phyloP scores from a whole-genome alignment of 352 stramenopile species.

The Phytophthora kernoviae region DNA sequence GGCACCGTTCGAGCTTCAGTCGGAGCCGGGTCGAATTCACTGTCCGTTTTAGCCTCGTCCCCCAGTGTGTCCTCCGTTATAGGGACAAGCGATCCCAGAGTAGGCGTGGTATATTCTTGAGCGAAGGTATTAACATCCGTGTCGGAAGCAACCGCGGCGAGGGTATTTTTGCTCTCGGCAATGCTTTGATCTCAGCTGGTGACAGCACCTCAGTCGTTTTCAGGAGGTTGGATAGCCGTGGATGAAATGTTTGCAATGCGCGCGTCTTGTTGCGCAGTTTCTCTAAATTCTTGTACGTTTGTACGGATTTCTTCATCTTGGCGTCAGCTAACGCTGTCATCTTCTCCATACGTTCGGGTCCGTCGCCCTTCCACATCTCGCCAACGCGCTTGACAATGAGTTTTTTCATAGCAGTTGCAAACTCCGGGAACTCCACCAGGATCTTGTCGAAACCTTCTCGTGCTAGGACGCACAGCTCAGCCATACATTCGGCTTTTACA shows the following conservation, averaged over 20 bases:
- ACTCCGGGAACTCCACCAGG: constrained; percentile 70
- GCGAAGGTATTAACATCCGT: neutral
- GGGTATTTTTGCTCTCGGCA: constrained; percentile 6
- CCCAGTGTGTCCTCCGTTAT: constrained; percentile 21
- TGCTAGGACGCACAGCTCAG: constrained; percentile 67
- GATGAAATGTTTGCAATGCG: constrained; percentile 28
- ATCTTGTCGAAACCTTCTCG: constrained; percentile 74
- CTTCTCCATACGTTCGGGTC: constrained; percentile 58
- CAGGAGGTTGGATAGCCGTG: constrained; percentile 36
- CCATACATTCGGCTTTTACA: constrained; percentile 68
- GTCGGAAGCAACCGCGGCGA: constrained; percentile 8
- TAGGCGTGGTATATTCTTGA: neutral
- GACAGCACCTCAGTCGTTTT: constrained; percentile 6
- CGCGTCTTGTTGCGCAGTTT: constrained; percentile 46
- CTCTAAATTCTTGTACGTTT: constrained; percentile 50
- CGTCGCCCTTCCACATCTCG: constrained; percentile 56
- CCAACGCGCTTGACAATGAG: constrained; percentile 72
- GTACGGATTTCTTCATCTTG: constrained; percentile 68
- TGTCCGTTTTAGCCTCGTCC: constrained; percentile 19
- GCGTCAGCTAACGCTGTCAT: constrained; percentile 65
- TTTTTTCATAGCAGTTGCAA: constrained; percentile 71
- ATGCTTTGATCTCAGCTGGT: neutral
- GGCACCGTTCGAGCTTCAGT: neutral
- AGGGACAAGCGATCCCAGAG: neutral
- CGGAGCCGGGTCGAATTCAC: neutral